Evolutionary conservation across 2,329 filamentous ascomycete species (phyloP), one percentile per base, ranked within the genome.

Genomic region (Xylariaceae sp.): DNA sequence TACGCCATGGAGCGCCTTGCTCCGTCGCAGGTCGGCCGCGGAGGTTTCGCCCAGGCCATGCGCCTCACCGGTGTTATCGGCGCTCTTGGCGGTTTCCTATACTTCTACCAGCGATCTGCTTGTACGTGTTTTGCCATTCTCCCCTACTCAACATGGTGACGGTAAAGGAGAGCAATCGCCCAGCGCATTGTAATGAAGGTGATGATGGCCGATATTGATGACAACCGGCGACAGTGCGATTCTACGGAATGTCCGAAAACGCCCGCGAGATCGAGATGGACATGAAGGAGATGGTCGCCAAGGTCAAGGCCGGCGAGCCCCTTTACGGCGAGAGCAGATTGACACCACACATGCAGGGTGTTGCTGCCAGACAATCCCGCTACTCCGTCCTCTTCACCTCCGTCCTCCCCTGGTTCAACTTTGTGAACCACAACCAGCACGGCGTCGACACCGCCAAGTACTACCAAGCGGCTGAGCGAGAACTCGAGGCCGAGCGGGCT

Each of bases 371-470:
- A 69, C 96, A 99, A 80, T 96, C 92, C 71, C 84, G 94, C 72
- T 97, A 96, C 80, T 88, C 90, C 44, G 88, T 89, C 47, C 80
- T 94, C 37, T 94, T 93, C 75, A 78, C 90, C 66, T 88, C 92
- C 72, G 85, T 93, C 57, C 78, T 99, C 58, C 92, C 93, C 45
- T 97, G 92, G 94, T 93, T 96, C 78, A 99, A 99, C 81, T 89
- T 99, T 77, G 93, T 96, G 72, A 97, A 99, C 77, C 94, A 99
- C 77, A 87, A 85, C 73, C 80, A 95, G 83, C 94, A 99, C 74
- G 94, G 94, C 68, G 90, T 99, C 60, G 94, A 99, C 74, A 99
- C 94, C 37, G 92, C 93, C 66, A 99, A 99, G 80, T 99, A 99
- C 80, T 99, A 96, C 77, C 88, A 88, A 74, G 91, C 96, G 75